Conservation (phyloP, 345 rosid genomes). For the Erodium maritimum region DNA sequence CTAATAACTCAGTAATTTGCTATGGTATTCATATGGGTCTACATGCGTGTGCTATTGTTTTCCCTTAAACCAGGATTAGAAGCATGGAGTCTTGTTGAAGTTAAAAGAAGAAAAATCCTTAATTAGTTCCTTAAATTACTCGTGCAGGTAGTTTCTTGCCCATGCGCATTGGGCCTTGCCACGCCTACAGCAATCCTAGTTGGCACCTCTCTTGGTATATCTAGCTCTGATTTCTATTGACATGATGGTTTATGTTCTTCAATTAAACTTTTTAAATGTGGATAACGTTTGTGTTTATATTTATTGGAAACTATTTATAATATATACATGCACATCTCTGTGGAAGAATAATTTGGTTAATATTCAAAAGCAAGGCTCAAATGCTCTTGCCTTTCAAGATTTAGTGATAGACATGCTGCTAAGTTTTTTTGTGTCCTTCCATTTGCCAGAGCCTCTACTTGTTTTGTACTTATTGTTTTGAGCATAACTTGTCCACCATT, state of each 20-base stretch:
- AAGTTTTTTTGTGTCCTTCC: neutral
- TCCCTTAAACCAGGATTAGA: neutral
- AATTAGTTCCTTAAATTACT: neutral
- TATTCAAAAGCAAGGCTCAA: too few species aligned
- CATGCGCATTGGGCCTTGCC: slow-evolving; percentile 96
- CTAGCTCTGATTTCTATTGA: neutral
- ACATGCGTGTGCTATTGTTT: neutral
- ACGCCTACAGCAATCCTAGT: slow-evolving; percentile 95
- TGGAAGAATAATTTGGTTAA: neutral
- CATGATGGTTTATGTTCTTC: neutral
- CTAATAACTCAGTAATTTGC: neutral
- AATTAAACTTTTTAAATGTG: neutral
- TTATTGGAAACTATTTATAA: neutral
- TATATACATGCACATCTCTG: neutral
- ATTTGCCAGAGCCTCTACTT: neutral
- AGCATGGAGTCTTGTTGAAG: neutral
- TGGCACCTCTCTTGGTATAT: slow-evolving; percentile 89
- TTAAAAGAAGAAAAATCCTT: neutral
- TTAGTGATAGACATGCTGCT: too few species aligned
- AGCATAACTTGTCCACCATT: slow-evolving; percentile 7
- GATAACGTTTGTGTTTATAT: neutral
- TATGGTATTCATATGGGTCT: neutral
- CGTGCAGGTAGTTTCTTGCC: slow-evolving; percentile 90
- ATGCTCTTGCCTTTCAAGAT: too few species aligned
- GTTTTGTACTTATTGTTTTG: slow-evolving; percentile 1